Evolutionary conservation across 805 yeast species (phyloP).

Genomic region (Starmerella davenportii): DNA sequence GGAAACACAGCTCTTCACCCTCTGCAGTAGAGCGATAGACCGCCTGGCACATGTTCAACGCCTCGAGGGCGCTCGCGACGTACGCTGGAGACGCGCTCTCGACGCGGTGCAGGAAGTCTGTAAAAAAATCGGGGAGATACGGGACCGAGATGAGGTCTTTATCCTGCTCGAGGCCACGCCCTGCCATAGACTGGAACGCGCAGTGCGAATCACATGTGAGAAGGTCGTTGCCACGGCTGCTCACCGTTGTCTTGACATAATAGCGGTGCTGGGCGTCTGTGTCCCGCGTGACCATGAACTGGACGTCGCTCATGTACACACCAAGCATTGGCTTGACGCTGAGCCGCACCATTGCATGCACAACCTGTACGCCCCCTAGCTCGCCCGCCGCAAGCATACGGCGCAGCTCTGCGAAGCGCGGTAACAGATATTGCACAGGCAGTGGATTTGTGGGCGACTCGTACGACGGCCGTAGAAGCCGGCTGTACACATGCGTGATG

Average conservation of each 20-base stretch:
- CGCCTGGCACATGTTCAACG: conserved; percentile 22
- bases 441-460: conserved; percentile 21
- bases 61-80: conserved; percentile 18
- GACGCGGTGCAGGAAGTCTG: conserved; percentile 23
- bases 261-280: conserved; percentile 16
- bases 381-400: conserved; percentile 9
- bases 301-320: conserved; percentile 13
- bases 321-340: conserved; percentile 8
- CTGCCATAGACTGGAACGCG: conserved; percentile 8
- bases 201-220: conserved; percentile 13
- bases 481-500: conserved; percentile 14
- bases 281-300: conserved; percentile 11
- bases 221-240: conserved; percentile 21
- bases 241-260: conserved; percentile 18
- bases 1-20: conserved; percentile 17
- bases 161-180: conserved; percentile 16
- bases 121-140: conserved; percentile 25
- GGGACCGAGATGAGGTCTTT: conserved; percentile 22
- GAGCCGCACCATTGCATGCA: conserved; percentile 21
- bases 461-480: conserved; percentile 22
- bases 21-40: conserved; percentile 15
- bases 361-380: conserved; percentile 16
- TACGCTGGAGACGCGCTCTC: conserved; percentile 17
- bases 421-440: conserved; percentile 15
- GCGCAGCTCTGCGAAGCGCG: conserved; percentile 18